Evolutionary conservation across 1,284 basidiomycete species (phyloP).

Genomic region (Moesziomyces globuligerus): DNA sequence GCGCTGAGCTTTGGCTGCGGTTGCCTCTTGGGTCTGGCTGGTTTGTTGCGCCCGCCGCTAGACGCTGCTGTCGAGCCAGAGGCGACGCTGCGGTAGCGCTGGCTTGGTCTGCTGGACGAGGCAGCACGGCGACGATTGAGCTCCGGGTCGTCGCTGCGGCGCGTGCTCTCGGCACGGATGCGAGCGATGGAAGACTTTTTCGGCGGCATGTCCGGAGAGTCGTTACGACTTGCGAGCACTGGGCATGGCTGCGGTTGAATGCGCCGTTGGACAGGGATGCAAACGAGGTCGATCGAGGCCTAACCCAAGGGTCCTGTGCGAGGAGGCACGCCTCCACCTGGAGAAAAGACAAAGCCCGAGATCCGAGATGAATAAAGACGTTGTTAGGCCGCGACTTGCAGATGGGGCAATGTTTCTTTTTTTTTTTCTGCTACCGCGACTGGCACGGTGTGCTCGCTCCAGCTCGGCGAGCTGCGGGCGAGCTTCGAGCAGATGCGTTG

Average conservation of each 20-base stretch:
- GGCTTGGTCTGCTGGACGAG: slow-evolving; percentile 6
- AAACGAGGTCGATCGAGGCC: too few relatives aligned
- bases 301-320: too few relatives aligned
- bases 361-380: too few relatives aligned
- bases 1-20: slow-evolving; percentile 24
- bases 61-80: not conserved
- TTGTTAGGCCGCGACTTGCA: slow-evolving; percentile 11
- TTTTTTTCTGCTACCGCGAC: slow-evolving; percentile 24
- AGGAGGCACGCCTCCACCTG: too few relatives aligned
- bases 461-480: too few relatives aligned
- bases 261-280: too few relatives aligned
- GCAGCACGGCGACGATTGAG: slow-evolving; percentile 27
- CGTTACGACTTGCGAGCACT: too few relatives aligned
- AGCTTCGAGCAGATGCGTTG: too few relatives aligned
- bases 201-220: slow-evolving; percentile 11
- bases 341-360: too few relatives aligned
- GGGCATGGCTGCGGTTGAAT: too few relatives aligned
- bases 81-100: slow-evolving; percentile 16
- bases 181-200: slow-evolving; percentile 33
- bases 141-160: slow-evolving; percentile 35
- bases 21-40: slow-evolving; percentile 5
- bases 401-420: too few relatives aligned
- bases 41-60: not conserved
- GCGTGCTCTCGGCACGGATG: slow-evolving; percentile 27
- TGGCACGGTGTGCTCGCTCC: slow-evolving; percentile 40